Conservation (phyloP, 1,284 basidiomycete species). For the Heterobasidion occidentale region DNA sequence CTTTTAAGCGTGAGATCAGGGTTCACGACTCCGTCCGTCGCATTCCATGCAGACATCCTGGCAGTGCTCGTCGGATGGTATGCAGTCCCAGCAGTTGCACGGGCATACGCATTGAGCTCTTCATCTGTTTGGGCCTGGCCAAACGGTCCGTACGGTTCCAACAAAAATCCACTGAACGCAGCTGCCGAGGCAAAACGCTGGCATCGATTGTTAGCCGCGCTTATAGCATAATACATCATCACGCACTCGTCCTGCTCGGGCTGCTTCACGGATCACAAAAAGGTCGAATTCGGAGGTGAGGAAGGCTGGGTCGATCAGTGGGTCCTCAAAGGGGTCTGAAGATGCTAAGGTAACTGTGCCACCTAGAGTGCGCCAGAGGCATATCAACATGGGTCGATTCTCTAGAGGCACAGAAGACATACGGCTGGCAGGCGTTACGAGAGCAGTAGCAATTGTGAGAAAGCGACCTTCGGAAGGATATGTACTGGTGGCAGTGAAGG, state of each 20-base stretch:
- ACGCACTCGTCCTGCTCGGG: constrained; percentile 3
- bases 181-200: background rate
- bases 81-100: constrained; percentile 1
- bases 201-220: background rate
- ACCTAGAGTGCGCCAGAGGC: constrained; percentile 3
- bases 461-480: too few relatives aligned
- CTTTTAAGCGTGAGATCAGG: background rate
- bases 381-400: too few relatives aligned
- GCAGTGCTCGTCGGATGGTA: background rate
- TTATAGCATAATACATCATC: too few relatives aligned
- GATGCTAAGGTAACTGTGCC: constrained; percentile 17
- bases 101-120: constrained; percentile 5
- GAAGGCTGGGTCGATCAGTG: constrained; percentile 15
- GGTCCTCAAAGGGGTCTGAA: constrained; percentile 13
- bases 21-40: background rate
- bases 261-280: constrained; percentile 8
- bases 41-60: background rate
- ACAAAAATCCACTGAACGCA: background rate
- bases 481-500: too few relatives aligned
- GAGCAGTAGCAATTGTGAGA: too few relatives aligned
- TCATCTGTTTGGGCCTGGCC: constrained; percentile 16
- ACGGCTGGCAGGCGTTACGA: too few relatives aligned
- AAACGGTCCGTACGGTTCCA: constrained; percentile 1
- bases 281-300: constrained; percentile 12
- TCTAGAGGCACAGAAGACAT: too few relatives aligned